Percentiles rank a stretch among this genome's conserved stretches.
Conservation (phyloP, 495 filamentous ascomycete species). For the Immersiella caudata region DNA sequence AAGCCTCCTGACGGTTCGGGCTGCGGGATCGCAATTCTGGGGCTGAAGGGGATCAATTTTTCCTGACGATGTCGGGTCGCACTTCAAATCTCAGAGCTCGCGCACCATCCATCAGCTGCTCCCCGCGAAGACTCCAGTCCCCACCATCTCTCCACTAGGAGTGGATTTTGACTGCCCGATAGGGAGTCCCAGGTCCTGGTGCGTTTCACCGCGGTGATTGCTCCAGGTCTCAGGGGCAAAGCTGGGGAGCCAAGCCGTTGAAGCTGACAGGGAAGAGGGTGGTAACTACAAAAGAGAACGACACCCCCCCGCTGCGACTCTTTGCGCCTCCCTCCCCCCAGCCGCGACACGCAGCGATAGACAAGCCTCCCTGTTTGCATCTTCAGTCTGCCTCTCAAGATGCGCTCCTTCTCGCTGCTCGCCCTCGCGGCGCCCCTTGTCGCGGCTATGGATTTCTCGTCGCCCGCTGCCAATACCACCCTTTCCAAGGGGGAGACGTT, state of each 20-base stretch:
- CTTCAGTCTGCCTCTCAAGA: slow-evolving; percentile 21
- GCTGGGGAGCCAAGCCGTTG: background rate
- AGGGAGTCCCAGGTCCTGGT: background rate
- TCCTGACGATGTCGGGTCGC: background rate
- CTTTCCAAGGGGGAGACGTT: slow-evolving; percentile 41
- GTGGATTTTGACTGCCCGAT: background rate
- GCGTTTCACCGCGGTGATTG: background rate
- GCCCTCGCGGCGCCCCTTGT: slow-evolving; percentile 38
- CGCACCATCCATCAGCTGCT: background rate
- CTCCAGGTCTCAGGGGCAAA: background rate
- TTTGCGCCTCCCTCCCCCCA: background rate
- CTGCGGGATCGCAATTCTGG: background rate
- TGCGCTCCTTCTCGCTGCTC: slow-evolving; percentile 33
- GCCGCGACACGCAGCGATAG: no score
- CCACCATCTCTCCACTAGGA: background rate
- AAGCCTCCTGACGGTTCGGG: no score
- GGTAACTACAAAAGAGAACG: background rate
- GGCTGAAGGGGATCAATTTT: background rate
- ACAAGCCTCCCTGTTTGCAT: background rate
- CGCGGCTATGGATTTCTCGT: slow-evolving; percentile 36
- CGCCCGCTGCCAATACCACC: slow-evolving; percentile 37
- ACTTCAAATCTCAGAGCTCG: background rate
- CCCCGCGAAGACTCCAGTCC: background rate
- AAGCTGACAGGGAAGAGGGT: background rate
- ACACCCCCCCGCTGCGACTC: background rate